Conservation (phyloP, 2,329 filamentous ascomycete genomes). For the Fusarium compactum region DNA sequence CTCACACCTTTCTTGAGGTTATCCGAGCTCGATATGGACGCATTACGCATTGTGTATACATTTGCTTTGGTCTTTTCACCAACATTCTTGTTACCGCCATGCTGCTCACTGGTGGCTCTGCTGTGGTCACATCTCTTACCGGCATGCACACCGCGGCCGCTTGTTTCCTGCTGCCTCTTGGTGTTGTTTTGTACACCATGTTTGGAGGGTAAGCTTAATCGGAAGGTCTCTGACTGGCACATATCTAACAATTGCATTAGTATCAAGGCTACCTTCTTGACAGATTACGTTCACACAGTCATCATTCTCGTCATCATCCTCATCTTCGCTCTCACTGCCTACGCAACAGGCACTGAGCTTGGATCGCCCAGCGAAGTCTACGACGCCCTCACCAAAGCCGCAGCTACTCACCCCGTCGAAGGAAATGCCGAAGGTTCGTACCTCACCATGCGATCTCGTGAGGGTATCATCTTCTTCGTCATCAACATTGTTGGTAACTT, state of each 20-base stretch:
- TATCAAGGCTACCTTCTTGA: slow-evolving; percentile 89
- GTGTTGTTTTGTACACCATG: slow-evolving; percentile 78
- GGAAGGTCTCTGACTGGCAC: fast-evolving
- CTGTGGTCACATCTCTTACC: slow-evolving; percentile 65
- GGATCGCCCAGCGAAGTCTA: slow-evolving; percentile 84
- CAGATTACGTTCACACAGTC: slow-evolving; percentile 86
- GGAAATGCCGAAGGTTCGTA: slow-evolving; percentile 87
- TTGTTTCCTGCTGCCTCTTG: slow-evolving; percentile 84
- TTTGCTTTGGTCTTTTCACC: slow-evolving; percentile 84
- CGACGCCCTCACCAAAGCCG: slow-evolving; percentile 78
- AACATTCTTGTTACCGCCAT: slow-evolving; percentile 91
- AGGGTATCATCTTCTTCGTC: slow-evolving; percentile 90
- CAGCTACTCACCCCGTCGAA: slow-evolving; percentile 76
- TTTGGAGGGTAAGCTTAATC: slow-evolving; percentile 61
- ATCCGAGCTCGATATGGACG: slow-evolving; percentile 81
- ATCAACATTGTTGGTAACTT: slow-evolving; percentile 90
- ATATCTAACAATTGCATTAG: slow-evolving; percentile 48
- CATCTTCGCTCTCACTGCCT: slow-evolving; percentile 84
- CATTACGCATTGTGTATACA: slow-evolving; percentile 79
- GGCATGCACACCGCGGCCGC: slow-evolving; percentile 75
- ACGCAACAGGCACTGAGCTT: slow-evolving; percentile 77
- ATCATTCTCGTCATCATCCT: slow-evolving; percentile 87
- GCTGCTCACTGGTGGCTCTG: slow-evolving; percentile 82
- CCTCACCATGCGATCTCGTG: slow-evolving; percentile 78
- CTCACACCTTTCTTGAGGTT: slow-evolving; percentile 86